phyloP scores from a whole-genome alignment of 169 alveolate genomes.

The Cryptosporidium ubiquitum region DNA sequence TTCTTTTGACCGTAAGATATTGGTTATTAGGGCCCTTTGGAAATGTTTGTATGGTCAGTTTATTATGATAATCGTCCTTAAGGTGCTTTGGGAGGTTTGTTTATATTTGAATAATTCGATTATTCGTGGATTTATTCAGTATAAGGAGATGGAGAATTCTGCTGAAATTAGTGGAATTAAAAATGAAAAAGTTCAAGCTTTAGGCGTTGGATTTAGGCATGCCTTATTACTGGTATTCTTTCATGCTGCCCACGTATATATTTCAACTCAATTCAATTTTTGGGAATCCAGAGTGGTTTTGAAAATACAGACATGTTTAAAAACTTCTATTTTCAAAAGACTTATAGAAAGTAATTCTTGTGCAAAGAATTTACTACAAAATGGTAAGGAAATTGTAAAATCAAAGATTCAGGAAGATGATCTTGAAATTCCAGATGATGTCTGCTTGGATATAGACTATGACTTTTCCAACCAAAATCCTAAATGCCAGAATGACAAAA shows the following conservation, averaged over 20 bases:
- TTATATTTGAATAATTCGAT: conserved; percentile 28
- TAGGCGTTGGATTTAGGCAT: conserved; percentile 24
- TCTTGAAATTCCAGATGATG: neutral
- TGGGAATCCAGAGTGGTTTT: conserved; percentile 60
- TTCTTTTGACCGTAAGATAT: conserved; percentile 60
- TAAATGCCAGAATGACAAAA: neutral
- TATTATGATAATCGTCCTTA: conserved; percentile 7
- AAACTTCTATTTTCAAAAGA: conserved; percentile 53
- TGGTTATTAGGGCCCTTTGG: conserved; percentile 69
- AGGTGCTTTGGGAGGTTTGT: conserved; percentile 53
- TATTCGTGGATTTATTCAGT: conserved; percentile 53
- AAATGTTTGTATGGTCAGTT: conserved; percentile 25
- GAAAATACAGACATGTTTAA: conserved; percentile 61
- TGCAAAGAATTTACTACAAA: conserved; percentile 26
- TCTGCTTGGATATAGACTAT: conserved; percentile 2
- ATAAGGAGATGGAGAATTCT: conserved; percentile 45
- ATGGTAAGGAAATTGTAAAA: conserved; percentile 24
- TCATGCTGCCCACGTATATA: conserved; percentile 33
- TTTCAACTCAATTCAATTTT: conserved; percentile 63
- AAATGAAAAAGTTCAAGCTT: neutral
- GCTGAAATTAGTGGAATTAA: conserved; percentile 3
- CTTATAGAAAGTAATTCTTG: conserved; percentile 51
- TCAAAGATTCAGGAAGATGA: conserved; percentile 7
- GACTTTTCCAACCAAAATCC: neutral
- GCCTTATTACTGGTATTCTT: conserved; percentile 11